phyloP scores from a whole-genome alignment of 2,329 filamentous ascomycete species.

The Acrodontium crateriforme region DNA sequence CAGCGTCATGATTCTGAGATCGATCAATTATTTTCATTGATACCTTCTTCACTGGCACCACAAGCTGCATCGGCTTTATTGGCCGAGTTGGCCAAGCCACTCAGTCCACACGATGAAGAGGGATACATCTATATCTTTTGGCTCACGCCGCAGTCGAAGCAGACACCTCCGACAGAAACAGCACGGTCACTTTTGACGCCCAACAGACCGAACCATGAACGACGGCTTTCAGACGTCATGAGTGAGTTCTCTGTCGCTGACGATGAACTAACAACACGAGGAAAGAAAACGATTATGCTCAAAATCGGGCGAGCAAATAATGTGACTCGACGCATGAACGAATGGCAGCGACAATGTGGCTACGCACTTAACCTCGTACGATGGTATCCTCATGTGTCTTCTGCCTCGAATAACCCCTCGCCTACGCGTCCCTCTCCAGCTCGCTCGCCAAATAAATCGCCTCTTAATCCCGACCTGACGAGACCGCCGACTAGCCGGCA shows the following conservation, averaged over 20 bases:
- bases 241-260: conserved; percentile 19
- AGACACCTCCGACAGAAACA: conserved; percentile 35
- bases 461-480: conserved; percentile 18
- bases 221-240: conserved; percentile 21
- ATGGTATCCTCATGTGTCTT: conserved; percentile 68
- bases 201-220: conserved; percentile 7
- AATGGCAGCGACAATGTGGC: conserved; percentile 88
- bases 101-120: conserved; percentile 60
- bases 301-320: conserved; percentile 61
- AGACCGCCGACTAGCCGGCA: conserved; percentile 9
- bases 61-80: conserved; percentile 57
- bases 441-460: background rate
- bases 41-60: conserved; percentile 53
- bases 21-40: conserved; percentile 44
- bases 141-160: conserved; percentile 55
- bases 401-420: conserved; percentile 12
- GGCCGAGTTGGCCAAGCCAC: conserved; percentile 60
- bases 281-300: conserved; percentile 48
- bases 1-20: conserved; percentile 14
- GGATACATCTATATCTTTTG: conserved; percentile 99
- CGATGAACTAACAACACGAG: background rate
- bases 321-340: conserved; percentile 77
- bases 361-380: conserved; percentile 77
- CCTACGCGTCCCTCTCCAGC: conserved; percentile 8
- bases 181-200: conserved; percentile 19